Evolutionary conservation across 2,329 filamentous ascomycete species (phyloP).

Genomic region (Stachybotrys chlorohalonatus): DNA sequence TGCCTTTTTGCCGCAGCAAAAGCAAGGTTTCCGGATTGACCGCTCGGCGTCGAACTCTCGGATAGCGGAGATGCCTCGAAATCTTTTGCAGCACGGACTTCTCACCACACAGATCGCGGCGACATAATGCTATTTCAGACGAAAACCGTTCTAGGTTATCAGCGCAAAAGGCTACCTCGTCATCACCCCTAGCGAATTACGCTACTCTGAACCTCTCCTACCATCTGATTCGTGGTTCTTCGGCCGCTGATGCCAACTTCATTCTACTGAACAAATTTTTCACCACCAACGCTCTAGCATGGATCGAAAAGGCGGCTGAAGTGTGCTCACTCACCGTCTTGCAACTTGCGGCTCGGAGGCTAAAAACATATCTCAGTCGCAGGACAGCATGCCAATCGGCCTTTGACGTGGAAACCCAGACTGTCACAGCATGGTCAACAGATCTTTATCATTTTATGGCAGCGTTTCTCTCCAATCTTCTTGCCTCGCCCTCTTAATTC

Average conservation of each 20-base stretch:
- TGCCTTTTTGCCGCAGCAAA: too few species aligned
- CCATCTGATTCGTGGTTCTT: constrained; percentile 1
- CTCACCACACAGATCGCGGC: constrained; percentile 8
- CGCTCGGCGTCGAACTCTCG: too few species aligned
- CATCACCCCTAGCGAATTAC: constrained; percentile 9
- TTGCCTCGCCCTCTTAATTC: background rate
- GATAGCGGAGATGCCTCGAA: background rate
- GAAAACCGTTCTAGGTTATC: background rate
- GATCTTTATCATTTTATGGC: background rate
- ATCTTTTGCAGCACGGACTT: background rate
- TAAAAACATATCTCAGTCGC: background rate
- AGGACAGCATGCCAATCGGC: background rate
- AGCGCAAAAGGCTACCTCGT: background rate
- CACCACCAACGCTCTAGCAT: background rate
- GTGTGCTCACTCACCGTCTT: background rate
- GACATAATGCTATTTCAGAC: constrained; percentile 11
- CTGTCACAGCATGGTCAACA: background rate
- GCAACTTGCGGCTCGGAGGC: background rate
- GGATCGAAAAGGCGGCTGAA: background rate
- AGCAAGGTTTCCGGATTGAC: too few species aligned
- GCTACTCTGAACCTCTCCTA: background rate
- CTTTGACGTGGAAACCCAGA: background rate
- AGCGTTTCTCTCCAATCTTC: background rate
- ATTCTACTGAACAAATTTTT: background rate
- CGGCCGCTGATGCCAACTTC: background rate